These are phyloP conservation scores for Wickerhamiella azymoides DNA, from an alignment of 805 yeast genomes.

Conservation along the genomic window DNA sequence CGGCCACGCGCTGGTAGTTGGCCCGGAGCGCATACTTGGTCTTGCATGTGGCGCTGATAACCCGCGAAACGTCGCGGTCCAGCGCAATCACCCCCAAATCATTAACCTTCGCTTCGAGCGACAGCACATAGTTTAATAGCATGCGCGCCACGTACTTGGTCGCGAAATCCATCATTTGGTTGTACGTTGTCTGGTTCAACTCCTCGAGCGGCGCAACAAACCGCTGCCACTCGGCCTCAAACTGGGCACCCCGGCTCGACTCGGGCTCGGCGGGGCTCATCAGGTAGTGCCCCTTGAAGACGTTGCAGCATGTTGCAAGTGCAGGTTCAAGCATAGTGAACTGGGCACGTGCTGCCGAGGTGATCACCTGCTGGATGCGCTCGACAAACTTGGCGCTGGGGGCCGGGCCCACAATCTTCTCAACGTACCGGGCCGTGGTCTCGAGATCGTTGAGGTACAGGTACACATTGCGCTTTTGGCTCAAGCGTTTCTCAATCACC, in stretches of 20 bases:
- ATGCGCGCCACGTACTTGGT: slow-evolving; percentile 41
- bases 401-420: slow-evolving; percentile 26
- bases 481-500: slow-evolving; percentile 36
- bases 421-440: slow-evolving; percentile 44
- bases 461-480: slow-evolving; percentile 28
- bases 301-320: slow-evolving; percentile 25
- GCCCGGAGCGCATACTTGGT: slow-evolving; percentile 64
- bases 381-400: slow-evolving; percentile 21
- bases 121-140: slow-evolving; percentile 56
- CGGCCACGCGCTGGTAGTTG: slow-evolving; percentile 67
- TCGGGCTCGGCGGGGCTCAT: slow-evolving; percentile 22
- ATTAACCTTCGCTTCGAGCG: slow-evolving; percentile 52
- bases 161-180: slow-evolving; percentile 33
- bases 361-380: slow-evolving; percentile 29
- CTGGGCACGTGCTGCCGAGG: slow-evolving; percentile 32
- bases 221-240: slow-evolving; percentile 50
- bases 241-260: slow-evolving; percentile 25
- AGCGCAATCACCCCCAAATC: slow-evolving; percentile 72
- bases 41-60: slow-evolving; percentile 53
- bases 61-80: slow-evolving; percentile 64
- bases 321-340: slow-evolving; percentile 25
- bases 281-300: slow-evolving; percentile 30
- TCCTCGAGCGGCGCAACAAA: slow-evolving; percentile 52
- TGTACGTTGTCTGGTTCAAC: slow-evolving; percentile 41
- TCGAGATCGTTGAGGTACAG: slow-evolving; percentile 56